A percentile compares a stretch with the other conserved stretches of the same genome.
phyloP scores from a whole-genome alignment of 768 basidiomycete species.

The Paxillus ammoniavirescens region DNA sequence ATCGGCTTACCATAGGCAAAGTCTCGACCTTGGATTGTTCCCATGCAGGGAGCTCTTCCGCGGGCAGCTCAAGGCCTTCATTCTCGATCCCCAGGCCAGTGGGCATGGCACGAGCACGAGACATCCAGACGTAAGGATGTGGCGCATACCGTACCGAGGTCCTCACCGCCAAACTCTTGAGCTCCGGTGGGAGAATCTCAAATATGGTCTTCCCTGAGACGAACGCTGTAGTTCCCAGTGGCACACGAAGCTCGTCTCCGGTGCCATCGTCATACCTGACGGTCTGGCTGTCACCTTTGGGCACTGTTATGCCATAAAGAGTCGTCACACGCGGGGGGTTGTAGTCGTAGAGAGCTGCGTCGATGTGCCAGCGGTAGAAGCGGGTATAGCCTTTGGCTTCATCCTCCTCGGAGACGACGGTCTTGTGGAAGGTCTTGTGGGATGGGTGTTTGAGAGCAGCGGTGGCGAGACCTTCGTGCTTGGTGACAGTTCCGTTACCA shows the following conservation, averaged over 20 bases:
- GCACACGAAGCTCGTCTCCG: slow-evolving; percentile 77
- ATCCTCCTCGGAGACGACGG: slow-evolving; percentile 67
- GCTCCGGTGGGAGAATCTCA: slow-evolving; percentile 63
- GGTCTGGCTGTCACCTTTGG: slow-evolving; percentile 59
- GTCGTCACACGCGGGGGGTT: slow-evolving; percentile 84
- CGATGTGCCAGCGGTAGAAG: slow-evolving; percentile 93
- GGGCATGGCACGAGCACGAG: slow-evolving; percentile 64
- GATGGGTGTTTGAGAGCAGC: slow-evolving; percentile 83
- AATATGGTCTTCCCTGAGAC: slow-evolving; percentile 84
- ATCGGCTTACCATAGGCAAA: slow-evolving; percentile 54
- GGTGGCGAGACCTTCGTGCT: slow-evolving; percentile 78
- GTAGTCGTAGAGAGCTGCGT: slow-evolving; percentile 78
- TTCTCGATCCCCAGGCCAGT: slow-evolving; percentile 83
- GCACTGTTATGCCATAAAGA: slow-evolving; percentile 75
- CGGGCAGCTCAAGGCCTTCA: slow-evolving; percentile 69
- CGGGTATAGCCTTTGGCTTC: slow-evolving; percentile 77
- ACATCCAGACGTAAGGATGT: slow-evolving; percentile 92
- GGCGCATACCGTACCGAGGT: slow-evolving; percentile 76
- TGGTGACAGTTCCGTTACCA: slow-evolving; percentile 78
- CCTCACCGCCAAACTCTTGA: slow-evolving; percentile 81
- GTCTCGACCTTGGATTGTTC: slow-evolving; percentile 71
- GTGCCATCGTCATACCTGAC: slow-evolving; percentile 85
- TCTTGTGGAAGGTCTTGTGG: slow-evolving; percentile 88
- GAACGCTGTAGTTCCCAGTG: slow-evolving; percentile 86
- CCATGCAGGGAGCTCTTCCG: slow-evolving; percentile 78